Conservation (phyloP, 768 basidiomycete species). For the Mycena haematopus region DNA sequence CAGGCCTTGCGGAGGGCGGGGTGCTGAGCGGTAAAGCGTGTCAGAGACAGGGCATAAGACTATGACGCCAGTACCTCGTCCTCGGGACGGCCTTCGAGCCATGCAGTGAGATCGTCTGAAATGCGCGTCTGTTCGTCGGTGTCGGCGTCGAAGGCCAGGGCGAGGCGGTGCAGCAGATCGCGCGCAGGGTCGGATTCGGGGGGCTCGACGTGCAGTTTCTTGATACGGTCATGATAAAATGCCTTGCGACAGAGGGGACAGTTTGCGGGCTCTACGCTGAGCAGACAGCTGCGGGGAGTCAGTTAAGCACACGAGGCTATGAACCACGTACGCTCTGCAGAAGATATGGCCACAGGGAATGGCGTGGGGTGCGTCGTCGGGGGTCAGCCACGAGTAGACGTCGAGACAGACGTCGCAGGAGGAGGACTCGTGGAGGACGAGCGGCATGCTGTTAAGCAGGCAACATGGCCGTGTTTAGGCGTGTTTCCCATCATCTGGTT, state of each 20-base stretch:
- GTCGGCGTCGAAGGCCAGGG: slow-evolving; percentile 48
- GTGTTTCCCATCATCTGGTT: not conserved
- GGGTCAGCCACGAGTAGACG: slow-evolving; percentile 58
- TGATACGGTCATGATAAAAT: slow-evolving; percentile 62
- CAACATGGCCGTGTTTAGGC: no score
- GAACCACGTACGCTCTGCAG: slow-evolving; percentile 62
- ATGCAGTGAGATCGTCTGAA: slow-evolving; percentile 55
- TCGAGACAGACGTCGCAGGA: slow-evolving; percentile 81
- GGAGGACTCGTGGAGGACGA: slow-evolving; percentile 73
- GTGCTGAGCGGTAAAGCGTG: slow-evolving; percentile 26
- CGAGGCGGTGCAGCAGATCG: slow-evolving; percentile 45
- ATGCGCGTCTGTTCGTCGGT: slow-evolving; percentile 44
- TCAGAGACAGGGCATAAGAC: slow-evolving; percentile 19
- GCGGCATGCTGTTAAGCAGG: slow-evolving; percentile 44
- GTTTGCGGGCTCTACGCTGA: slow-evolving; percentile 52
- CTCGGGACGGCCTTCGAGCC: slow-evolving; percentile 50
- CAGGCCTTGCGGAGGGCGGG: slow-evolving; percentile 39
- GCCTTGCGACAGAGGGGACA: slow-evolving; percentile 74
- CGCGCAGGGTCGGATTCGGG: slow-evolving; percentile 45
- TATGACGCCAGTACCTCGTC: slow-evolving; percentile 40
- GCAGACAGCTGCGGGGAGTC: slow-evolving; percentile 54
- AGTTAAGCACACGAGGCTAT: slow-evolving; percentile 21
- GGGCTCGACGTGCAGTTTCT: slow-evolving; percentile 71
- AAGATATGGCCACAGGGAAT: slow-evolving; percentile 83
- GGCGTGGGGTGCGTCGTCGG: slow-evolving; percentile 61